Base-by-base conservation (phyloP, 129 eudicot genomes). In the Centaurea solstitialis region DNA sequence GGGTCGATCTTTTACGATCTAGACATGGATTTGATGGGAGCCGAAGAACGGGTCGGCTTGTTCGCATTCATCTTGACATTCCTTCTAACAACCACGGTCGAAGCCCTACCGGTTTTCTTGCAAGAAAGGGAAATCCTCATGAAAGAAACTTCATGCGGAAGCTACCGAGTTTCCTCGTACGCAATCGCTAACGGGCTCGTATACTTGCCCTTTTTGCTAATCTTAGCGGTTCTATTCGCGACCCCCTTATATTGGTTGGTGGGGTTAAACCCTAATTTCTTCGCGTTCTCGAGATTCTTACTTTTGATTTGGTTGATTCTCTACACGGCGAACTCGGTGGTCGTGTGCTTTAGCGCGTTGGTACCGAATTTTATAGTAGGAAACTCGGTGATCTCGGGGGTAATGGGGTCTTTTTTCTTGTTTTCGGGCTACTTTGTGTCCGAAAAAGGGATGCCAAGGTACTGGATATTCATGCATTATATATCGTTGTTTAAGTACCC, bases 401-500 rank as follows among this genome's bases (percentile, higher is more conserved):
- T 96, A 0, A 96, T 96, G 94, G 99, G 99, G 2, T 93, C 99
- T 9, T 96, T 87, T 76, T 93, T 93, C 83, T 75, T 96, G 89
- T 96, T 96, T 82, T 96, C 99, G 35, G 99, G 99, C 9, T 96
- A 96, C 82, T 96, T 96, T 81, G 90, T 96, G 80, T 85, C 99
- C 40, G 89, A 90, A 30, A 68, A 87, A 47, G 97, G 91, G 73
- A 93, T 91, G 76, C 99, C 99, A 6, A 88, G 75, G 66, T 96
- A 91, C 57, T 96, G 99, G 99, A 86, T 89, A 8, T 88, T 89
- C 73, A 91, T 96, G 98, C 99, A 96, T 74, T 96, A 96, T 53
- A 85, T 96, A 0, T 96, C 99, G 11, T 41, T 96, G 82, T 96
- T 96, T 17, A 96, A 96, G 91, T 96, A 96, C 70, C 99, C 99